Evolutionary conservation across 352 stramenopile genomes (phyloP).

Genomic region (Pelagophyceae sp.): DNA sequence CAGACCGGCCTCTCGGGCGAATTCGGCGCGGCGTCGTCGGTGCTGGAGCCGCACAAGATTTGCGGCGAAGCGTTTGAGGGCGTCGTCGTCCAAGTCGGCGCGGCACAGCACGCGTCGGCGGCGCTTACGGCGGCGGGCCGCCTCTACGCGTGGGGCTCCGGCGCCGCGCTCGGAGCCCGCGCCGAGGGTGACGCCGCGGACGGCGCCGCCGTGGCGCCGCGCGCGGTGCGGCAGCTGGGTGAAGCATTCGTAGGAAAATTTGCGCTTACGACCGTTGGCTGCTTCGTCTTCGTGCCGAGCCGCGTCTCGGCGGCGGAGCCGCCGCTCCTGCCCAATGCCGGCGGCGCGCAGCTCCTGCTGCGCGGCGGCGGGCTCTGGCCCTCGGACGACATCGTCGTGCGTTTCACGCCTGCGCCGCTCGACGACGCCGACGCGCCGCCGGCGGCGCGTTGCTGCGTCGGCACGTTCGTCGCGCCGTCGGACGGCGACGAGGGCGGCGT

Average conservation of each 20-base stretch:
- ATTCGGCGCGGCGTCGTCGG: not conserved
- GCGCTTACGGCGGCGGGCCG: slow-evolving; percentile 27
- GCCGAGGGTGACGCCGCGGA: too few species aligned
- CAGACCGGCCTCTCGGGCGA: not conserved
- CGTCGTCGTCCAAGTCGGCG: slow-evolving; percentile 2
- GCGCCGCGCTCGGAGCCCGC: too few species aligned
- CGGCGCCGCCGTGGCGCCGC: slow-evolving; percentile 23
- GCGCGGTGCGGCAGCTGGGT: slow-evolving; percentile 35
- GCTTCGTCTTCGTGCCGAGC: slow-evolving; percentile 58
- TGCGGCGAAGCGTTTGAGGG: not conserved
- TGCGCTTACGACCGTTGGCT: slow-evolving; percentile 44
- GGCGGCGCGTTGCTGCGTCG: not conserved
- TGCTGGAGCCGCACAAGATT: not conserved
- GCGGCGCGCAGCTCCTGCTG: slow-evolving; percentile 55
- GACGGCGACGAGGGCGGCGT: slow-evolving; percentile 29
- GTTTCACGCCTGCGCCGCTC: slow-evolving; percentile 41
- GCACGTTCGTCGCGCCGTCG: not conserved
- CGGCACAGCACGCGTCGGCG: slow-evolving; percentile 24
- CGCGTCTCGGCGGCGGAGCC: slow-evolving; percentile 38
- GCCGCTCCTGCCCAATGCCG: slow-evolving; percentile 46
- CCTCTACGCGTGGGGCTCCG: slow-evolving; percentile 34
- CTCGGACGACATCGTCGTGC: slow-evolving; percentile 61
- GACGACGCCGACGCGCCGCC: slow-evolving; percentile 19
- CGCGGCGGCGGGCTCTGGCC: slow-evolving; percentile 61
- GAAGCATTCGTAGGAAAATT: slow-evolving; percentile 40